Base-by-base conservation (phyloP, 2,329 filamentous ascomycete genomes). In the Aureobasidium namibiae region DNA sequence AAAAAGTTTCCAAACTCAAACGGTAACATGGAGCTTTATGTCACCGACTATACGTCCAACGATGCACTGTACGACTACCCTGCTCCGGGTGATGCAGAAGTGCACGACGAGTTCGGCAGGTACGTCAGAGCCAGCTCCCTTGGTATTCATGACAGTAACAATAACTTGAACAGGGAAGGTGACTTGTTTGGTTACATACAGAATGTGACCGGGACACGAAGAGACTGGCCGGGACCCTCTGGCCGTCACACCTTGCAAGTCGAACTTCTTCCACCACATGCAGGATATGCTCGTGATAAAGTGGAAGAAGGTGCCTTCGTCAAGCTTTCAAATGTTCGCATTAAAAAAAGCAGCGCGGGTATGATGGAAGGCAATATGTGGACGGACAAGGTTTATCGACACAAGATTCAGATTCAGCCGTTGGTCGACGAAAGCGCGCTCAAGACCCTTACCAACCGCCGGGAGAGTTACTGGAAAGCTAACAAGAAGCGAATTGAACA, bases 21-120 rank as follows among this genome's bases (percentile, higher is more conserved):
- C 39, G 76, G 71, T 46, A 72, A 76, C 26, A 72, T 82, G 13
- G 82, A 83, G 5, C 63, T 96, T 0, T 91, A 91, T 76, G 75
- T 95, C 18, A 88, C 89, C 0, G 92, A 96, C 71, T 96, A 92
- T 70, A 95, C 90, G 0, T 74, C 82, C 53, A 90, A 96, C 66
- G 67, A 76, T 0, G 61, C 67, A 1, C 84, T 96, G 60, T 86
- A 80, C 63, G 72, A 84, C 36, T 83, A 83, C 60, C 66, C 67
- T 14, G 68, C 75, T 34, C 73, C 73, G 4, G 67, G 72, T 48
- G 70, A 74, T 10, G 34, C 41, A 33, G 42, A 48, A 11, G 39
- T 13, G n/a, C 63, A 67, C 14, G 54, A 56, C 16, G 50, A 42
- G 21, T 21, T 29, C 11, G 21, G 18, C 24, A 54, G 50, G 50